A percentile compares a stretch with the other conserved stretches of the same genome.
These are phyloP conservation scores for Clohesyomyces aquaticus DNA, from an alignment of 495 filamentous ascomycete species.

Conservation along the genomic window DNA sequence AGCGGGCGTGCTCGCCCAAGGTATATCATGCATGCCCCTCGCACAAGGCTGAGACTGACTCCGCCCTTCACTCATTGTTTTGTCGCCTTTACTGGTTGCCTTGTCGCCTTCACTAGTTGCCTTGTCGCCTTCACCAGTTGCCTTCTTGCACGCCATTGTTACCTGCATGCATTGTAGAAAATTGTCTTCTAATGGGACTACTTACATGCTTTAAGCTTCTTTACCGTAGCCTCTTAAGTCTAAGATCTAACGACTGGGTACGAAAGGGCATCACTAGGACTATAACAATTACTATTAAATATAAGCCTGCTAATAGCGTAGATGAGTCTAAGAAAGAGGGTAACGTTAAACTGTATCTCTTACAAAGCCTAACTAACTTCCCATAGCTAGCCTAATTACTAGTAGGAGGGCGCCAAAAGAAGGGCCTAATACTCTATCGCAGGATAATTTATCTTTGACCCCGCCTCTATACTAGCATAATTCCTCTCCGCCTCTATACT, in stretches of 20 bases:
- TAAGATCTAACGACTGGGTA: background rate
- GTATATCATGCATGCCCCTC: background rate
- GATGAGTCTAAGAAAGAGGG: background rate
- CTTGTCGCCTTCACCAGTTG: background rate
- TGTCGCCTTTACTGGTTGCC: too few relatives aligned
- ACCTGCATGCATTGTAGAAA: background rate
- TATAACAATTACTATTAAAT: constrained; percentile 2
- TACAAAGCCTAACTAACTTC: too few relatives aligned
- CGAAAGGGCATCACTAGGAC: background rate
- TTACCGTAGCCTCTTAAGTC: background rate
- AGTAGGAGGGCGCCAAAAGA: background rate
- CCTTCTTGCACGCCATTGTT: background rate
- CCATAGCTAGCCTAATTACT: background rate
- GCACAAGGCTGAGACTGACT: background rate
- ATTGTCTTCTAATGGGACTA: background rate
- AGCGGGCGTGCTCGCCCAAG: background rate
- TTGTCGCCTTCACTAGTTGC: too few relatives aligned
- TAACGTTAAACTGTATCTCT: too few relatives aligned
- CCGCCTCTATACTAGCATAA: too few relatives aligned
- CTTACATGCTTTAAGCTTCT: background rate
- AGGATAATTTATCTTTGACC: constrained; percentile 1
- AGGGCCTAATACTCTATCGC: background rate
- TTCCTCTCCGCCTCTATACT: too few relatives aligned
- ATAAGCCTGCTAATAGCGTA: background rate
- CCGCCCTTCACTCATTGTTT: background rate